phyloP scores from a whole-genome alignment of 176 grass and related monocot species.

The Pharus latifolius region DNA sequence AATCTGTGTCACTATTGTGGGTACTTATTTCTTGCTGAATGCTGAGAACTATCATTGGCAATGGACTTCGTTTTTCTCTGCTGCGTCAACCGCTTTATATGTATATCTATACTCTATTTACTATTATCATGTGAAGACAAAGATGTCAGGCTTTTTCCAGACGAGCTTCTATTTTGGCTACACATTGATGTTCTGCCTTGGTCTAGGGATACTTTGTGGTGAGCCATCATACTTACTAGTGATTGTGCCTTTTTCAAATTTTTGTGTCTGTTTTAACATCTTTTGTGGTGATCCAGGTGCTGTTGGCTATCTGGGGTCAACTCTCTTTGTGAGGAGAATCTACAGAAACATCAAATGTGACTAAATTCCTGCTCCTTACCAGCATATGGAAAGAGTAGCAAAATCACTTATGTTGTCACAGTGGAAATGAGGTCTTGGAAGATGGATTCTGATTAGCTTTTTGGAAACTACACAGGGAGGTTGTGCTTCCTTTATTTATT shows the following conservation, averaged over 20 bases:
- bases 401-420: background rate
- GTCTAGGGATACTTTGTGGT: slow-evolving; percentile 75
- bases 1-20: slow-evolving; percentile 71
- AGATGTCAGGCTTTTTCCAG: slow-evolving; percentile 92
- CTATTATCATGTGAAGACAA: slow-evolving; percentile 77
- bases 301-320: slow-evolving; percentile 64
- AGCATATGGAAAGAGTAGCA: background rate
- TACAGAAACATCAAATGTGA: slow-evolving; percentile 77
- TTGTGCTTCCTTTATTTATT: background rate
- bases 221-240: background rate
- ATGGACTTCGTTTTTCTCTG: slow-evolving; percentile 73
- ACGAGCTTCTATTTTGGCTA: slow-evolving; percentile 90
- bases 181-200: slow-evolving; percentile 84
- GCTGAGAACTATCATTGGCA: slow-evolving; percentile 90
- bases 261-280: background rate
- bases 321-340: slow-evolving; percentile 70
- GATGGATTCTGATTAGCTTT: slow-evolving; percentile 23
- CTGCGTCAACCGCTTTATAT: slow-evolving; percentile 66
- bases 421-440: slow-evolving; percentile 9
- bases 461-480: slow-evolving; percentile 9
- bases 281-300: slow-evolving; percentile 34
- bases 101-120: slow-evolving; percentile 76
- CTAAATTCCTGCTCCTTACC: slow-evolving; percentile 8
- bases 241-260: background rate
- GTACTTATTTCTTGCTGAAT: slow-evolving; percentile 80